A percentile compares a stretch with the other conserved stretches of the same genome.
Evolutionary conservation across 2,329 filamentous ascomycete species (phyloP).

Genomic region (Trichoderma semiorbis): DNA sequence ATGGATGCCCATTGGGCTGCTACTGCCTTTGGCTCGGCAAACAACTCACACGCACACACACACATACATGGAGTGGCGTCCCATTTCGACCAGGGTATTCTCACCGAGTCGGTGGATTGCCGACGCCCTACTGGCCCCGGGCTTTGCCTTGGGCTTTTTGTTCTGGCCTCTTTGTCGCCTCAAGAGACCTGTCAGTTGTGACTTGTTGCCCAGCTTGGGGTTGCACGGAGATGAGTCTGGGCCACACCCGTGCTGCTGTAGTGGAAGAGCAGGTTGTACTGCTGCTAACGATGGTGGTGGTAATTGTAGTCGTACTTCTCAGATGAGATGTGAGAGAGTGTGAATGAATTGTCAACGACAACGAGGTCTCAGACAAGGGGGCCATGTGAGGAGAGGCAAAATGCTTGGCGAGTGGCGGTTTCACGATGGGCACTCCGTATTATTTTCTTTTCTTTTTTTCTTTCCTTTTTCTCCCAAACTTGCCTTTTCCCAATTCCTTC

Average conservation of each 20-base stretch:
- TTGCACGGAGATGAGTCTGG: not conserved
- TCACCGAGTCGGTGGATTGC: slow-evolving; percentile 15
- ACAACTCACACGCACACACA: not conserved
- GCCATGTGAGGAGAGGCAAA: not conserved
- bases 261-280: not conserved
- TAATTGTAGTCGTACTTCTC: not conserved
- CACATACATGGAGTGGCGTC: not conserved
- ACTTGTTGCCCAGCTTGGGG: not conserved
- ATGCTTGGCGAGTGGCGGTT: slow-evolving; percentile 10
- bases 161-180: not conserved
- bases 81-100: not conserved
- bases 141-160: not conserved
- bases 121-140: not conserved
- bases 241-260: not conserved
- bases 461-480: too few relatives aligned
- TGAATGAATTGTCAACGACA: not conserved
- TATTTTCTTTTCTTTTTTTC: not conserved
- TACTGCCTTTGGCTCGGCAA: not conserved
- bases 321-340: not conserved
- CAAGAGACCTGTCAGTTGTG: slow-evolving; percentile 7
- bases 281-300: not conserved
- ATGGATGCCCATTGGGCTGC: slow-evolving; percentile 12
- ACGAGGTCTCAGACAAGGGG: not conserved
- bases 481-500: not conserved
- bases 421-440: not conserved